phyloP scores from a whole-genome alignment of 768 basidiomycete genomes.

The Pseudohyphozyma bogoriensis region DNA sequence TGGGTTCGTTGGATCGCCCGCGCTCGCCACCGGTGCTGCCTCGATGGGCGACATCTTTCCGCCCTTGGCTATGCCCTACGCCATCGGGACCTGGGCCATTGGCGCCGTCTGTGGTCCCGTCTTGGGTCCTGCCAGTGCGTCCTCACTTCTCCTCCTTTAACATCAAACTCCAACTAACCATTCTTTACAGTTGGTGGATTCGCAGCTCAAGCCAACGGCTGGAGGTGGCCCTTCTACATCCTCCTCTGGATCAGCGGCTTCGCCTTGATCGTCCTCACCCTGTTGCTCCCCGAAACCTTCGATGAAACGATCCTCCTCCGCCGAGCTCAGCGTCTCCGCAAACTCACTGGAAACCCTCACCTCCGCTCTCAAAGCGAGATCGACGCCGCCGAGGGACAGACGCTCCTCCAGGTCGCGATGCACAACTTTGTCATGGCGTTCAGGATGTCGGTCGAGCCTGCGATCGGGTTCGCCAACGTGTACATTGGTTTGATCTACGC shows the following conservation, averaged over 20 bases:
- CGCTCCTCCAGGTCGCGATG: background rate
- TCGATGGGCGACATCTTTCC: constrained; percentile 19
- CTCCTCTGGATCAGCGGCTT: constrained; percentile 37
- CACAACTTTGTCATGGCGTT: constrained; percentile 34
- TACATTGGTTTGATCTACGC: constrained; percentile 35
- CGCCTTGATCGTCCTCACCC: constrained; percentile 34
- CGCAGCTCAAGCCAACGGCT: constrained; percentile 36
- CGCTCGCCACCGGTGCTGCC: constrained; percentile 38
- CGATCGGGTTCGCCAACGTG: constrained; percentile 35
- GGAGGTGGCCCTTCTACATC: constrained; percentile 38
- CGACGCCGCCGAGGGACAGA: constrained; percentile 15
- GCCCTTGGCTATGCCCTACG: background rate
- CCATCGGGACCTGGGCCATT: too few relatives aligned
- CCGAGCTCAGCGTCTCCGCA: constrained; percentile 39
- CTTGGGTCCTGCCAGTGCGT: too few relatives aligned
- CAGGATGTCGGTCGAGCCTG: constrained; percentile 34
- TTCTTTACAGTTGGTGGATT: too few relatives aligned
- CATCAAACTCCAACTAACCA: too few relatives aligned
- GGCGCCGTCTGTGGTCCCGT: too few relatives aligned
- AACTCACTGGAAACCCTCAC: constrained; percentile 37
- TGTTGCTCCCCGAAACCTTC: constrained; percentile 39
- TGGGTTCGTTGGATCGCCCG: constrained; percentile 39
- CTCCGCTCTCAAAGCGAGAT: constrained; percentile 35
- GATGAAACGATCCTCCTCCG: constrained; percentile 37
- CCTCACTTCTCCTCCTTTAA: too few relatives aligned